Conservation (phyloP, 2,329 filamentous ascomycete species). For the Colletotrichum musae region DNA sequence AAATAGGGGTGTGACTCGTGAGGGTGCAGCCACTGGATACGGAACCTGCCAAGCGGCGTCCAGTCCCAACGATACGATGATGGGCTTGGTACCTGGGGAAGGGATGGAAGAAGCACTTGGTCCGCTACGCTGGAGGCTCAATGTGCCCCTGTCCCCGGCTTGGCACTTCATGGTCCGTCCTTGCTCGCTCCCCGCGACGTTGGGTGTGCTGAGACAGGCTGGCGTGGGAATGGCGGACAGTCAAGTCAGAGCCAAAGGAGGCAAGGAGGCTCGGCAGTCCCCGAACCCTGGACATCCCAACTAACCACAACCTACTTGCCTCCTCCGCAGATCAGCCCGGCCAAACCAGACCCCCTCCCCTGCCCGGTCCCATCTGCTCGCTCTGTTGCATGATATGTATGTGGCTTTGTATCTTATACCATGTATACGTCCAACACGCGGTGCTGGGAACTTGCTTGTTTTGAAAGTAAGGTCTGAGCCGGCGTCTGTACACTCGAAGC, state of each 20-base stretch:
- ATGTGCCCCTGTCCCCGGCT: slow-evolving; percentile 28
- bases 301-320: slow-evolving; percentile 23
- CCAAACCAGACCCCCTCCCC: slow-evolving; percentile 20
- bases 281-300: slow-evolving; percentile 41
- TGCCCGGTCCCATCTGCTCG: slow-evolving; percentile 39
- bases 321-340: slow-evolving; percentile 35
- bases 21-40: slow-evolving; percentile 15
- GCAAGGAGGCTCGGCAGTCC: slow-evolving; percentile 35
- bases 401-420: slow-evolving; percentile 30
- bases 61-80: slow-evolving; percentile 41
- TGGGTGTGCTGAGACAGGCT: slow-evolving; percentile 38
- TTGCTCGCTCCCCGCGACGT: slow-evolving; percentile 36
- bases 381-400: slow-evolving; percentile 39
- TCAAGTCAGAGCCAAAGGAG: slow-evolving; percentile 37
- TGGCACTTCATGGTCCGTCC: slow-evolving; percentile 27
- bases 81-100: slow-evolving; percentile 33
- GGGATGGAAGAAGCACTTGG: slow-evolving; percentile 34
- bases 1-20: not conserved
- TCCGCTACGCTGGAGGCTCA: slow-evolving; percentile 24
- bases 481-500: slow-evolving; percentile 25
- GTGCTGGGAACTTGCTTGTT: slow-evolving; percentile 36
- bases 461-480: slow-evolving; percentile 38
- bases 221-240: slow-evolving; percentile 38
- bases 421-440: slow-evolving; percentile 30
- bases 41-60: slow-evolving; percentile 29